These are phyloP conservation scores for Pistacia vera DNA, from an alignment of 345 rosid species.

Conservation along the genomic window DNA sequence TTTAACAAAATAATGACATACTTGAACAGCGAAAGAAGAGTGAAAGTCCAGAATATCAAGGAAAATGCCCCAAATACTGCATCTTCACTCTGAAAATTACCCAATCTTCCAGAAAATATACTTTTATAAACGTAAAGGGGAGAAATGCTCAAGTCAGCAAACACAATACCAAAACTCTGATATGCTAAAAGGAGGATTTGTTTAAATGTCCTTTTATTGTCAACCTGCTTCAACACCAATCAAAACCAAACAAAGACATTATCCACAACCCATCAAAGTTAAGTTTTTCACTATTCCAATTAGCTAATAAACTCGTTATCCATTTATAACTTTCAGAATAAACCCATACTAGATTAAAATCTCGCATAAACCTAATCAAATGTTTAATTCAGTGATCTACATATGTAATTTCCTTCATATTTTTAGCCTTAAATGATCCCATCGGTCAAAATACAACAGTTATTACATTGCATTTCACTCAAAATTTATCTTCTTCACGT, in stretches of 20 bases:
- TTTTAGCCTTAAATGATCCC: neutral
- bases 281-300: neutral
- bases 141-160: constrained; percentile 75
- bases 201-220: constrained; percentile 44
- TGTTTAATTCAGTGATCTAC: neutral
- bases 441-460: neutral
- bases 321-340: neutral
- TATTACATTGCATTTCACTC: neutral
- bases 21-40: constrained; percentile 75
- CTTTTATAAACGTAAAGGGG: constrained; percentile 86
- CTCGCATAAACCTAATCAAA: neutral
- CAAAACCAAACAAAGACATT: neutral
- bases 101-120: constrained; percentile 71
- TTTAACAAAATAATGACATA: constrained; percentile 61
- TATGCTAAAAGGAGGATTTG: constrained; percentile 69
- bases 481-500: neutral
- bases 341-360: neutral
- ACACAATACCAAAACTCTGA: constrained; percentile 85
- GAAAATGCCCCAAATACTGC: constrained; percentile 78
- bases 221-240: constrained; percentile 56
- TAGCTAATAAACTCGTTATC: neutral
- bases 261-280: neutral
- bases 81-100: constrained; percentile 63
- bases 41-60: constrained; percentile 85
- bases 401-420: neutral